These are phyloP conservation scores for Annulohypoxylon moriforme DNA, from an alignment of 495 filamentous ascomycete genomes.

Conservation along the genomic window DNA sequence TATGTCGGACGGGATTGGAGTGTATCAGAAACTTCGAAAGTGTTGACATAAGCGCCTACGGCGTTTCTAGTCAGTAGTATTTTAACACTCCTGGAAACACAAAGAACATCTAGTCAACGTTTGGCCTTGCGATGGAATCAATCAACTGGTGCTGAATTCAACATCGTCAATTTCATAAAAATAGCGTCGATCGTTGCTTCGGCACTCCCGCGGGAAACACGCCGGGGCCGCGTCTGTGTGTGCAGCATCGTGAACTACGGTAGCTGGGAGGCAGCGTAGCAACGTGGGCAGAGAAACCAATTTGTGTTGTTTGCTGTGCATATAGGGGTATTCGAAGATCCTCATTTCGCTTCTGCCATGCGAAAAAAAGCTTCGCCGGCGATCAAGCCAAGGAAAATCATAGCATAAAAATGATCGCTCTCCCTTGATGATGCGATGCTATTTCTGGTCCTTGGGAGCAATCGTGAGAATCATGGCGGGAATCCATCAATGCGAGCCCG, in stretches of 20 bases:
- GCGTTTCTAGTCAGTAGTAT: neutral
- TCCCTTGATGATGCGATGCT: conserved; percentile 21
- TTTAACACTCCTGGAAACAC: conserved; percentile 1
- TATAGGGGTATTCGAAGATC: conserved; percentile 21
- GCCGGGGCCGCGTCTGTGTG: conserved; percentile 9
- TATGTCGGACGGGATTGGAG: neutral
- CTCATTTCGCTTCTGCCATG: conserved; percentile 20
- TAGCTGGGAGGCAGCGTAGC: neutral
- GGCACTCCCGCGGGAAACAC: neutral
- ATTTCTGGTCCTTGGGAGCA: conserved; percentile 1
- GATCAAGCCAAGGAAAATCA: conserved; percentile 42
- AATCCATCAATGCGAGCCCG: conserved; percentile 10
- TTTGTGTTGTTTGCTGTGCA: conserved; percentile 7
- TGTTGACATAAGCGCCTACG: conserved; percentile 15
- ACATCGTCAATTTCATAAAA: neutral
- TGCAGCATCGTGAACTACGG: neutral
- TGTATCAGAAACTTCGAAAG: conserved; percentile 24
- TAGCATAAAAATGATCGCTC: conserved; percentile 18
- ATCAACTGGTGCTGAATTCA: neutral
- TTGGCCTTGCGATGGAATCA: neutral
- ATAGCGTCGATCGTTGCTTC: conserved; percentile 4
- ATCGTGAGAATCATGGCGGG: conserved; percentile 20
- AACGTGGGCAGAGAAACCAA: neutral
- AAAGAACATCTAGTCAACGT: neutral
- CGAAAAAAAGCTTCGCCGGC: conserved; percentile 18